Evolutionary conservation across 2,329 filamentous ascomycete species (phyloP), one percentile per base, ranked within the genome.

Genomic region (Penicillium glabrum): DNA sequence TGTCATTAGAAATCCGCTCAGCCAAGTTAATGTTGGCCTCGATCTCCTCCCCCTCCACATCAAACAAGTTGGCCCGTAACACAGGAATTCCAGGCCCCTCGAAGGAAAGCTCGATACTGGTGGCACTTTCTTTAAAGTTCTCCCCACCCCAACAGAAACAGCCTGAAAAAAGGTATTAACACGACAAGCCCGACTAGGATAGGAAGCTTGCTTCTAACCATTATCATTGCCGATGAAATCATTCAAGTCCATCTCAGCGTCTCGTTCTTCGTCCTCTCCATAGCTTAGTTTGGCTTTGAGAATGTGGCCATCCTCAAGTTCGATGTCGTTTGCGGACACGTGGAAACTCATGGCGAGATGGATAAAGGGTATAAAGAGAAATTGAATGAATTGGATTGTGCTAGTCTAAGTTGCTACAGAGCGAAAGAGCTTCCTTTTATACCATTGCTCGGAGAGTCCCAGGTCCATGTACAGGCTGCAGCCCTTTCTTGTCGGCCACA

Each of bases 1-100:
- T 67, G 21, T 79, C 63, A 71, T 86, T 86, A 57, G 71, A 69
- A 53, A 87, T 76, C 57, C 80, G 75, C 77, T 85, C 82, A 3
- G 78, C 69, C 6, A 87, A 77, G 74, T 87, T 86, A 61, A 86
- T 61, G 62, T 86, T 77, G 37, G 75, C 70, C 7, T 69, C 56
- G 1, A 72, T 56, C 1, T 56, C 52, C 19, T 83, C 72, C 39
- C 82, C 82, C 0, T 81, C 73, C 1, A 68, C 48, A 31, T 78
- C 75, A 39, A 57, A 64, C 31, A 86, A 76, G 0, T 46, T 57
- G 37, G 83, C 83, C 19, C 83, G 81, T 46, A 87, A 81, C 45
- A 86, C 66, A 37, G 83, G 82, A 23, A 81, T 75, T 1, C 67
- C 61, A 21, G 74, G 80, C 23, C 82, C 83, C 70, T 86, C 83